Conservation (phyloP, 176 grass and related monocot genomes). For the Phyllostachys edulis region DNA sequence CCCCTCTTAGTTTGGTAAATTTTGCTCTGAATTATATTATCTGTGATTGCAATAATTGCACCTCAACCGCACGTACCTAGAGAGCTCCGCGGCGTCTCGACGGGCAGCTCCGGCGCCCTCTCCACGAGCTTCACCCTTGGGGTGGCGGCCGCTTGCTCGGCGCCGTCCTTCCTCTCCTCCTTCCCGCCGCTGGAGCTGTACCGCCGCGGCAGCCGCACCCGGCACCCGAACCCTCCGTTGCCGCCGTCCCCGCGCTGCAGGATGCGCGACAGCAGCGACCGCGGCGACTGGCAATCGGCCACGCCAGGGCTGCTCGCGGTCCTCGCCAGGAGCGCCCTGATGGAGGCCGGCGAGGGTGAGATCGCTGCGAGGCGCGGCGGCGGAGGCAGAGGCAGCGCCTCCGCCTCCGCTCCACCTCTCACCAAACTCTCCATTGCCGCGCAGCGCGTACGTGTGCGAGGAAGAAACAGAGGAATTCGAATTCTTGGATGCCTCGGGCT, state of each 20-base stretch:
- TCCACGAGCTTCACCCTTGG: constrained; percentile 43
- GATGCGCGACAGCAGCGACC: constrained; percentile 59
- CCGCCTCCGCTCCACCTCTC: neutral
- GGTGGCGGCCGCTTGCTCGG: neutral
- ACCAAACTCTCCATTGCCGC: constrained; percentile 28
- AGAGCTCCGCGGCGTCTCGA: constrained; percentile 53
- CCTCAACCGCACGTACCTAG: neutral
- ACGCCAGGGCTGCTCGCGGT: neutral
- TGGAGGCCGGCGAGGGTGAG: constrained; percentile 20
- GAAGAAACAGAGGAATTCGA: constrained; percentile 27
- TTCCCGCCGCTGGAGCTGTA: neutral
- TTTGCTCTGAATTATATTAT: neutral
- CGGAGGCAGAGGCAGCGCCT: constrained; percentile 34
- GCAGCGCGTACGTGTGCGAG: neutral
- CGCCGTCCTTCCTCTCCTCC: constrained; percentile 32
- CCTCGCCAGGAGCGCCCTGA: constrained; percentile 20
- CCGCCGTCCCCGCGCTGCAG: constrained; percentile 39
- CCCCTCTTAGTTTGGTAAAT: too few relatives aligned
- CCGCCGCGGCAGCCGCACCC: constrained; percentile 47
- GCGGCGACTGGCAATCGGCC: constrained; percentile 45
- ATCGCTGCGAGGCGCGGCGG: constrained; percentile 27
- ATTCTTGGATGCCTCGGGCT: neutral
- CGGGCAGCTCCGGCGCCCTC: constrained; percentile 19
- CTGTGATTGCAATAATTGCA: neutral
- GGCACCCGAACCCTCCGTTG: constrained; percentile 40